Evolutionary conservation across 805 yeast genomes (phyloP).

Genomic region (Sugiyamaella chiloensis): DNA sequence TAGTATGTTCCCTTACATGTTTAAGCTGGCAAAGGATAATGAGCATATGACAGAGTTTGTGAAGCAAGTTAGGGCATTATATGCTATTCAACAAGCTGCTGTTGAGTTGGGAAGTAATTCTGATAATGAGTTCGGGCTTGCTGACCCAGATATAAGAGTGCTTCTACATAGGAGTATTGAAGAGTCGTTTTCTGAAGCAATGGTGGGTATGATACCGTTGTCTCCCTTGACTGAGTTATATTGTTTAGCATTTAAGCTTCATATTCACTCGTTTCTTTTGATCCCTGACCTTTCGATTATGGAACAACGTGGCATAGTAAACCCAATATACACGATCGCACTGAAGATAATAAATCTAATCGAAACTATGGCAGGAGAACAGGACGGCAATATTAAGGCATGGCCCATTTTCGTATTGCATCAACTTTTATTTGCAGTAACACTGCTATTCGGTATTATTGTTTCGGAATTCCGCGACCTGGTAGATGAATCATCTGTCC

Average conservation of each 20-base stretch:
- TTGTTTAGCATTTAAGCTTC: slow-evolving; percentile 12
- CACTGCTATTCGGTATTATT: slow-evolving; percentile 18
- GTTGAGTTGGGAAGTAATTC: slow-evolving; percentile 14
- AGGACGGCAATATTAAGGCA: neutral
- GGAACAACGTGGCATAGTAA: slow-evolving; percentile 14
- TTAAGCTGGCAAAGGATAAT: slow-evolving; percentile 1
- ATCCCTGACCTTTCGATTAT: slow-evolving; percentile 13
- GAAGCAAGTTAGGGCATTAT: slow-evolving; percentile 11
- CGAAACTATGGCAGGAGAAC: neutral
- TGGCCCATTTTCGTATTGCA: slow-evolving; percentile 5
- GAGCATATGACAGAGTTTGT: slow-evolving; percentile 4
- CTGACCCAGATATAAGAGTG: slow-evolving; percentile 11
- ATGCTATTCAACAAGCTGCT: slow-evolving; percentile 3
- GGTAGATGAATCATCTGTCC: slow-evolving; percentile 8
- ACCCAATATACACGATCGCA: slow-evolving; percentile 14
- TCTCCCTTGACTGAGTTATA: slow-evolving; percentile 14
- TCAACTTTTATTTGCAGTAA: slow-evolving; percentile 4
- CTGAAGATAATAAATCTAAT: slow-evolving; percentile 10
- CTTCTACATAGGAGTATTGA: slow-evolving; percentile 11
- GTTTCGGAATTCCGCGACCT: slow-evolving; percentile 9
- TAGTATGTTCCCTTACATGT: slow-evolving; percentile 7
- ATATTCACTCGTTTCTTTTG: slow-evolving; percentile 18
- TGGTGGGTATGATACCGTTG: slow-evolving; percentile 11
- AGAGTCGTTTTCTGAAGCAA: slow-evolving; percentile 11
- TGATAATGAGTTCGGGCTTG: slow-evolving; percentile 16